A percentile compares a stretch with the other conserved stretches of the same genome.
Conservation (phyloP, 2,329 filamentous ascomycete genomes). For the Lasiodiplodia gonubiensis region DNA sequence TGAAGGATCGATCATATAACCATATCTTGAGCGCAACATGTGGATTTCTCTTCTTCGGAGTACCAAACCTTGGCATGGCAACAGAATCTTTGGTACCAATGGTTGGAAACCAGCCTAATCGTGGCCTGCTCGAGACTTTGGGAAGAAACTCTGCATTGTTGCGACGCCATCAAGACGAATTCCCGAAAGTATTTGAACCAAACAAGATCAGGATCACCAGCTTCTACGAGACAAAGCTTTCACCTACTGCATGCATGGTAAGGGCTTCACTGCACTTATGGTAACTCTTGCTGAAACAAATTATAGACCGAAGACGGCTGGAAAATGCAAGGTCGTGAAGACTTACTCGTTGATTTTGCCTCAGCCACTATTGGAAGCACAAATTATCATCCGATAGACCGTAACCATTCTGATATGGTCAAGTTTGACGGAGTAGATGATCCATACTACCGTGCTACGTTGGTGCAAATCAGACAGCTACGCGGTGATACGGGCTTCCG, state of each 20-base stretch:
- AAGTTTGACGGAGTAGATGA: neutral
- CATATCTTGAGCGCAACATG: neutral
- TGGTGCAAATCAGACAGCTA: neutral
- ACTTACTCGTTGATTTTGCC: neutral
- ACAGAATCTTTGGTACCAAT: neutral
- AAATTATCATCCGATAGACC: neutral
- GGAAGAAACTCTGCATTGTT: neutral
- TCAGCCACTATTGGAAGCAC: neutral
- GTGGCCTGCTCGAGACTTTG: neutral
- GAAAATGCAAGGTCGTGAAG: neutral
- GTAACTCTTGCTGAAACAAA: neutral
- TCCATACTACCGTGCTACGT: neutral
- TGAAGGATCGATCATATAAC: neutral
- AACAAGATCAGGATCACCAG: neutral
- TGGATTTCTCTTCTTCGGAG: neutral
- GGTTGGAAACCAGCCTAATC: neutral
- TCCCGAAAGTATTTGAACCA: neutral
- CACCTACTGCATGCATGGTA: neutral
- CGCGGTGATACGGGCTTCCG: neutral
- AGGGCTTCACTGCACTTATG: fast-evolving
- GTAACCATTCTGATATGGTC: neutral
- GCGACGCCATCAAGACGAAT: neutral
- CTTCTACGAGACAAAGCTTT: neutral
- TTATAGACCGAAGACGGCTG: neutral
- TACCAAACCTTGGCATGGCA: neutral